A percentile compares a stretch with the other conserved stretches of the same genome.
phyloP scores from a whole-genome alignment of 768 basidiomycete genomes.

The Cystobasidiopsis lactophilus region DNA sequence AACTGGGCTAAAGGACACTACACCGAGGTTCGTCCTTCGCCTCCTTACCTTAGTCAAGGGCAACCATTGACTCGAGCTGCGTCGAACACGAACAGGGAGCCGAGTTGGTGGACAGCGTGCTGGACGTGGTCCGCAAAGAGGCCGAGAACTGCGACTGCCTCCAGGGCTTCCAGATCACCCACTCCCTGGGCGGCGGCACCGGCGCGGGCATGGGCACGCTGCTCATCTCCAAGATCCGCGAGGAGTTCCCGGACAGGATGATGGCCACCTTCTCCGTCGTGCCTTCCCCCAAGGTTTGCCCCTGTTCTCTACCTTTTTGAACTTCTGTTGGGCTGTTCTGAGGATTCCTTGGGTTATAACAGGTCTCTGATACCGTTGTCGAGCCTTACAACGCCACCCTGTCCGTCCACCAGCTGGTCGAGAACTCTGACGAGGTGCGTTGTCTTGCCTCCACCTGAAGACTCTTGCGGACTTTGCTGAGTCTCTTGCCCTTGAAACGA shows the following conservation, averaged over 20 bases:
- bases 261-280: slow-evolving; percentile 99
- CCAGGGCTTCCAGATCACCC: slow-evolving; percentile 98
- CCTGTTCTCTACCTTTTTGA: not conserved
- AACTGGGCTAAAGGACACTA: slow-evolving; percentile 93
- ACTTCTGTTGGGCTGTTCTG: too few relatives aligned
- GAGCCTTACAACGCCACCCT: slow-evolving; percentile 99
- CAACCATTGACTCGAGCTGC: slow-evolving; percentile 25
- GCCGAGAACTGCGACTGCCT: slow-evolving; percentile 93
- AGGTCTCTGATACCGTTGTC: slow-evolving; percentile 88
- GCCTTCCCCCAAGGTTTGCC: slow-evolving; percentile 58
- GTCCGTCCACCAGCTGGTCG: slow-evolving; percentile 93
- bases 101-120: slow-evolving; percentile 90
- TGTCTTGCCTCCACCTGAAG: slow-evolving; percentile 49
- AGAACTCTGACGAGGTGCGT: slow-evolving; percentile 77
- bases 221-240: slow-evolving; percentile 92
- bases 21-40: slow-evolving; percentile 20
- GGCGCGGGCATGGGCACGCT: slow-evolving; percentile 99
- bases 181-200: slow-evolving; percentile 96
- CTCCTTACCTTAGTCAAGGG: not conserved
- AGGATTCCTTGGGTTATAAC: not conserved
- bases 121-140: slow-evolving; percentile 97
- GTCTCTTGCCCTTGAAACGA: too few relatives aligned
- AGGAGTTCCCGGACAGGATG: slow-evolving; percentile 65
- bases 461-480: too few relatives aligned
- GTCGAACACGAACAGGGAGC: slow-evolving; percentile 66